Evolutionary conservation across 129 eudicot genomes (phyloP).

Genomic region (sunflower (Helianthus annuus)): HanXRQr2.0-SUNRISE NC_035449.2:28996165-28996664

Average conservation of each 20-base stretch:
- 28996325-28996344: conserved; percentile 55
- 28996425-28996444: conserved; percentile 35
- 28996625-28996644: conserved; percentile 58
- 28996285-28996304: conserved; percentile 47
- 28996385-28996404: conserved; percentile 40
- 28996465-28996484: conserved; percentile 24
- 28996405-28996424: conserved; percentile 38
- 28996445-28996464: neutral
- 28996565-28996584: conserved; percentile 28
- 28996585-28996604: conserved; percentile 48
- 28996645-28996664: conserved; percentile 81
- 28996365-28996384: conserved; percentile 70
- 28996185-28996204: conserved; percentile 50
- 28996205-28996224: conserved; percentile 53
- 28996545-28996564: conserved; percentile 20
- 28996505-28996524: conserved; percentile 28
- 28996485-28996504: conserved; percentile 30
- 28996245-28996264: conserved; percentile 60
- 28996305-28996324: conserved; percentile 57
- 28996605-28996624: conserved; percentile 65
- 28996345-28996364: conserved; percentile 65
- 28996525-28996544: conserved; percentile 32
- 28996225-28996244: conserved; percentile 59
- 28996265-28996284: conserved; percentile 70
- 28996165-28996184: conserved; percentile 56